These are phyloP conservation scores for Sugiyamaella qingdaonensis DNA, from an alignment of 805 yeast species.

Conservation along the genomic window DNA sequence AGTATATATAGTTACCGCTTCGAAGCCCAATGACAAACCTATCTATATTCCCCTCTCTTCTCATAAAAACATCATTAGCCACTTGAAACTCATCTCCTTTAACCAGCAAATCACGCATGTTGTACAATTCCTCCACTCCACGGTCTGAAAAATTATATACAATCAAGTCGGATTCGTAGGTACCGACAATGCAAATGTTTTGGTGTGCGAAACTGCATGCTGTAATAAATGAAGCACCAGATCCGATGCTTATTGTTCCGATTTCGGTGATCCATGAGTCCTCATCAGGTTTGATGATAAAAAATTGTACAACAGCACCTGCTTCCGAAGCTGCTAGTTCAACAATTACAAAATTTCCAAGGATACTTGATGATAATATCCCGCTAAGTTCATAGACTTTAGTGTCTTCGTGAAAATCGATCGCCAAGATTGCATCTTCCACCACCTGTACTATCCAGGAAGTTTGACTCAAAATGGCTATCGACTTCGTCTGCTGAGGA, in stretches of 20 bases:
- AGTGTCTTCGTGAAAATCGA: slow-evolving; percentile 8
- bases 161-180: neutral
- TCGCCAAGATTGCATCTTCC: slow-evolving; percentile 1
- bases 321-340: neutral
- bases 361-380: neutral
- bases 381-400: neutral
- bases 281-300: neutral
- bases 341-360: neutral
- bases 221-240: neutral
- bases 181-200: slow-evolving; percentile 1
- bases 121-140: neutral
- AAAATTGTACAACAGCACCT: neutral
- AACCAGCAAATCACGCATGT: neutral
- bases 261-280: neutral
- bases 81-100: neutral
- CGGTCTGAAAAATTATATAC: neutral
- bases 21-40: slow-evolving; percentile 6
- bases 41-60: neutral
- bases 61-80: slow-evolving; percentile 1
- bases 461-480: slow-evolving; percentile 2
- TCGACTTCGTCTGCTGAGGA: slow-evolving; percentile 7
- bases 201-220: neutral
- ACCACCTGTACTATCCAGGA: slow-evolving; percentile 8
- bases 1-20: slow-evolving; percentile 5
- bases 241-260: neutral